These are phyloP conservation scores for Bothriochloa decipiens DNA, from an alignment of 176 grass and related monocot genomes.

Conservation along the genomic window DNA sequence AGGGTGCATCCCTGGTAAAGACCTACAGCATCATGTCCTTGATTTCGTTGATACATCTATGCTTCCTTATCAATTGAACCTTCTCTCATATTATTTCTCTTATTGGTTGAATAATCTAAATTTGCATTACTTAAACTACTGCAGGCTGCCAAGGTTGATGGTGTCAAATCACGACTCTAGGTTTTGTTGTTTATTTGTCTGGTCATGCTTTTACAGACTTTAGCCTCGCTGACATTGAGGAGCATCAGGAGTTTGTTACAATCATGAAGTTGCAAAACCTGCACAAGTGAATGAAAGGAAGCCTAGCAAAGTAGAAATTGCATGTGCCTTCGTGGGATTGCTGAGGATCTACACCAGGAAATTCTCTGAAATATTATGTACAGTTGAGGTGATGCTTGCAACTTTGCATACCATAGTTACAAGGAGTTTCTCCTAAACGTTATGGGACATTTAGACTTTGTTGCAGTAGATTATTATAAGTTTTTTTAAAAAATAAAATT, in stretches of 20 bases:
- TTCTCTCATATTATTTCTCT: neutral
- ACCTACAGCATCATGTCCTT: constrained; percentile 4
- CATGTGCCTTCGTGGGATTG: neutral
- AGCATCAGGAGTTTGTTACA: neutral
- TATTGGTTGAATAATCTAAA: neutral
- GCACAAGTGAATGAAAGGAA: neutral
- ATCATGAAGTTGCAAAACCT: neutral
- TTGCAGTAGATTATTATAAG: neutral
- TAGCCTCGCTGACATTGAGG: neutral
- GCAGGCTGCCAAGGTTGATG: constrained; percentile 43
- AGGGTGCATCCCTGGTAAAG: constrained; percentile 60
- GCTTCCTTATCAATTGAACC: neutral
- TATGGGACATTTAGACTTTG: neutral
- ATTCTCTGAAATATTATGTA: neutral
- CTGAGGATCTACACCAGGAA: neutral
- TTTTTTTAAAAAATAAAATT: neutral
- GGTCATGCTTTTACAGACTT: neutral
- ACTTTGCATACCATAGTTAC: neutral
- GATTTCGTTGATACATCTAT: neutral
- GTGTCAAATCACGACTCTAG: constrained; percentile 28
- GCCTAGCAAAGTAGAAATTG: neutral
- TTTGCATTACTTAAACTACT: neutral
- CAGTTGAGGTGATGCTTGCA: neutral
- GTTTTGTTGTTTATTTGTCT: neutral
- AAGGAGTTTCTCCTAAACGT: neutral